Evolutionary conservation across 2,329 filamentous ascomycete genomes (phyloP), one percentile per base, ranked within the genome.

Genomic region (Colletotrichum neosansevieriae): DNA sequence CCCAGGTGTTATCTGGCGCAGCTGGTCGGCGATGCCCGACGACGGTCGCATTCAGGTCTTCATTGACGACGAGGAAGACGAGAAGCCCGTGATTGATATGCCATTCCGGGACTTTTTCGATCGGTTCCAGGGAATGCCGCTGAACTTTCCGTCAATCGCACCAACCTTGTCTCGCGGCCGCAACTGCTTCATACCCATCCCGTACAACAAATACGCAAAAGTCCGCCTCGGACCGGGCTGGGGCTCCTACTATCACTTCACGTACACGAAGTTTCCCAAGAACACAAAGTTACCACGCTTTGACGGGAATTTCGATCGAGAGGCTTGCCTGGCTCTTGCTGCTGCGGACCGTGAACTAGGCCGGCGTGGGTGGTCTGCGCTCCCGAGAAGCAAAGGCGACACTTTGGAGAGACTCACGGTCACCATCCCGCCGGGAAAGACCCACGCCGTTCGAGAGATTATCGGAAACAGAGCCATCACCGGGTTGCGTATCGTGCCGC

Each of bases 201-300:
- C 65, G 1, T 68, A 68, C 40, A 68, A 59, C 40, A 68, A 56
- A 3, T 65, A 65, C 21, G 65, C 65, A 1, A 65, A 68, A 54
- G 13, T 68, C 21, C 61, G 65, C 17, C 54, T 68, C 7, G 65
- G 65, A 2, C 65, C 54, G 2, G 61, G 53, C 9, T 68, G 65
- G 65, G 65, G 65, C 4, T 38, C 65, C 4, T 68, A 68, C 40
- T 68, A 68, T 12, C 65, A 68, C 21, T 68, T 68, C 53, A 68
- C 65, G 6, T 65, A 68, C 21, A 59, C 65, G 15, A 56, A 38
- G 11, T 68, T 68, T 13, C 61, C 65, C 1, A 29, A 58, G 13
- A 29, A 44, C 2, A 68, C 65, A 3, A 12, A 54, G 6, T 21
- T 68, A 19, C 65, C 65, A 2, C 47, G 32, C 13, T 68, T 68